Percentiles rank a stretch among this genome's conserved stretches.
Evolutionary conservation across 2,329 filamentous ascomycete species (phyloP).

Genomic region (Penicillium sp.): DNA sequence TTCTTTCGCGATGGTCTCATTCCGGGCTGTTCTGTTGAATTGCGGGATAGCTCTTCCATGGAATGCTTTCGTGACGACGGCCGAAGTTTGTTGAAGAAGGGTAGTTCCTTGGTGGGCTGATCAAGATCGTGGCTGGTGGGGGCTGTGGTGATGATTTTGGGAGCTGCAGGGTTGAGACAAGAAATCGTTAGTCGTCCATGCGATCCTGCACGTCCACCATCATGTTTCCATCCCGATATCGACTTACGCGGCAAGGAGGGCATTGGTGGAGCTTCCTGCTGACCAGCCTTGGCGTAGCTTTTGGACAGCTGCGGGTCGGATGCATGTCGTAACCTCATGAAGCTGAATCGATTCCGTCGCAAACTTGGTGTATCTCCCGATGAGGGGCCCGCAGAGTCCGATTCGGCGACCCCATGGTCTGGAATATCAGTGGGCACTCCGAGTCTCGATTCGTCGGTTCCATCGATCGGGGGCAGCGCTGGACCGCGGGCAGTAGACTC

Average conservation of each 20-base stretch:
- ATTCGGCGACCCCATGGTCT: slow-evolving; percentile 14
- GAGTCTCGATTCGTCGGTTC: slow-evolving; percentile 9
- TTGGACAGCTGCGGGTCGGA: slow-evolving; percentile 86
- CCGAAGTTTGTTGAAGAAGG: slow-evolving; percentile 45
- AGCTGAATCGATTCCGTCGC: slow-evolving; percentile 55
- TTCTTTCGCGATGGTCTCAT: slow-evolving; percentile 21
- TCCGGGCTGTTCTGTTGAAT: slow-evolving; percentile 14
- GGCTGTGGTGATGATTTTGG: slow-evolving; percentile 85
- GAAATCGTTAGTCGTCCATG: not conserved
- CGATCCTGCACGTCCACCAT: not conserved
- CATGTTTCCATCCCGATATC: not conserved
- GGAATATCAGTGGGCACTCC: slow-evolving; percentile 12
- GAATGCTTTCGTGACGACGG: slow-evolving; percentile 35
- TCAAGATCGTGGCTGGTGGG: slow-evolving; percentile 68
- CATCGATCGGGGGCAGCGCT: slow-evolving; percentile 14
- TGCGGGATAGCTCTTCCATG: slow-evolving; percentile 30
- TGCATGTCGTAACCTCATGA: slow-evolving; percentile 85
- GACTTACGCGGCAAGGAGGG: slow-evolving; percentile 42
- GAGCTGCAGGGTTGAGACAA: slow-evolving; percentile 38
- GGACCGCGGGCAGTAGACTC: slow-evolving; percentile 35
- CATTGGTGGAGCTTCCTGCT: slow-evolving; percentile 53
- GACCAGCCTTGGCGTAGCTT: slow-evolving; percentile 62
- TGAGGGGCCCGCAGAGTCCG: slow-evolving; percentile 17
- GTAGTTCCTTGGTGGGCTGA: slow-evolving; percentile 41
- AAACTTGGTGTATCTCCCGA: slow-evolving; percentile 24